These are phyloP conservation scores for Globisporangium emineosum DNA, from an alignment of 352 stramenopile genomes.

Conservation along the genomic window DNA sequence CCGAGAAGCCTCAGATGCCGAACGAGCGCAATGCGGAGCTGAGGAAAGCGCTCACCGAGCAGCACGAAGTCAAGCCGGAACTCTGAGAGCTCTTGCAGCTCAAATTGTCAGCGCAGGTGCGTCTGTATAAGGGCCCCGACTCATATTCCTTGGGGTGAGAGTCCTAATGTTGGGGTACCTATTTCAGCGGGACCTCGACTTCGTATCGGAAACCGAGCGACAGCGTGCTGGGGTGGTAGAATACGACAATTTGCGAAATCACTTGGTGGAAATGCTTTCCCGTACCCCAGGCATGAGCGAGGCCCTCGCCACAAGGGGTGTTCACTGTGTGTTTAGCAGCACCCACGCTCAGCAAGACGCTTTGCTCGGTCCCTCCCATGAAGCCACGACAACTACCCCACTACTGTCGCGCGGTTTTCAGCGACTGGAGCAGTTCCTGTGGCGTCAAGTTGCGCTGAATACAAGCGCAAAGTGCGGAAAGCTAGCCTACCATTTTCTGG, in stretches of 20 bases:
- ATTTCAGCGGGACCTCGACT: background rate
- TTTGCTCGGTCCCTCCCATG: background rate
- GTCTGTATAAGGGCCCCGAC: background rate
- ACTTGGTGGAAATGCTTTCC: background rate
- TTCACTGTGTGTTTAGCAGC: background rate
- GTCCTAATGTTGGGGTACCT: no score
- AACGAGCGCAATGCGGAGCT: constrained; percentile 2
- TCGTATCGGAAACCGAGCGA: background rate
- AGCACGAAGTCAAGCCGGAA: background rate
- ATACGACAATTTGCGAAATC: background rate
- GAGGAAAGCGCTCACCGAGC: background rate
- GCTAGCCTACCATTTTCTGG: background rate
- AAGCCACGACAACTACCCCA: constrained; percentile 4
- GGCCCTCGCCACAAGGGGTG: background rate
- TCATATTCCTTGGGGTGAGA: background rate
- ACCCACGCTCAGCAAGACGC: background rate
- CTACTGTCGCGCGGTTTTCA: background rate
- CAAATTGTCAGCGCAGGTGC: background rate
- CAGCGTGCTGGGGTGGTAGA: no score
- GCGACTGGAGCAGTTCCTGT: constrained; percentile 3
- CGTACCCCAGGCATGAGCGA: background rate
- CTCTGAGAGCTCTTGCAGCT: constrained; percentile 8
- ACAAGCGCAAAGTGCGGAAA: background rate
- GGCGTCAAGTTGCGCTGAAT: background rate
- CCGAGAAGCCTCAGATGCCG: background rate